A percentile compares a stretch with the other conserved stretches of the same genome.
phyloP scores from a whole-genome alignment of 2,329 filamentous ascomycete species.

The Pezicula neosporulosa region DNA sequence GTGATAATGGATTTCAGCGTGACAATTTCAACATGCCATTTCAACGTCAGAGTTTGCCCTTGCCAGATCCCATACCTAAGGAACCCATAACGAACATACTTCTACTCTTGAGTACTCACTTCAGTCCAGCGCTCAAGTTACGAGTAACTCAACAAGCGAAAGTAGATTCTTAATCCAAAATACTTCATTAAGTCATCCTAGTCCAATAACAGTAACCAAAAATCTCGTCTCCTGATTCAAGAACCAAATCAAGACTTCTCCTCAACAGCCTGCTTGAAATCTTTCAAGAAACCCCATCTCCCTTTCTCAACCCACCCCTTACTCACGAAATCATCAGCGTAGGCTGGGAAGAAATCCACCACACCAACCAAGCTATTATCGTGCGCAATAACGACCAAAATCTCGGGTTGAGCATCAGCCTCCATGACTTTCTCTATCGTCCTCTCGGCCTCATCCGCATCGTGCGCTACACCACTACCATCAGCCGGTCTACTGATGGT shows the following conservation, averaged over 20 bases:
- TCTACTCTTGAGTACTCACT: too few relatives aligned
- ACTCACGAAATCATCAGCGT: conserved; percentile 41
- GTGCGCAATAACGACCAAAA: conserved; percentile 45
- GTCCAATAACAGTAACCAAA: too few relatives aligned
- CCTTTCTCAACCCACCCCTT: conserved; percentile 42
- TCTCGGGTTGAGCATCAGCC: conserved; percentile 38
- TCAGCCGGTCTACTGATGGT: conserved; percentile 15
- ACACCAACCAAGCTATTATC: conserved; percentile 39
- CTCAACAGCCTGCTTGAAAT: conserved; percentile 40
- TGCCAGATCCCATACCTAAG: too few relatives aligned
- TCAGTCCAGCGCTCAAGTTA: too few relatives aligned
- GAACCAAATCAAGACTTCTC: not conserved
- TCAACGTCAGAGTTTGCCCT: too few relatives aligned
- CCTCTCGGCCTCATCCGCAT: conserved; percentile 29
- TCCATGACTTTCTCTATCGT: conserved; percentile 43
- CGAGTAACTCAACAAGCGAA: too few relatives aligned
- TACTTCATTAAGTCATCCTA: too few relatives aligned
- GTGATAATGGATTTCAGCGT: too few relatives aligned
- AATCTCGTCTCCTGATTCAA: too few relatives aligned
- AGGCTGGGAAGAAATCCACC: conserved; percentile 46
- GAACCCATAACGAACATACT: too few relatives aligned
- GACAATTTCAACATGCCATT: too few relatives aligned
- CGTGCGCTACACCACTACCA: conserved; percentile 12
- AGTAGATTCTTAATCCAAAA: too few relatives aligned
- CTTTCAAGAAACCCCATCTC: conserved; percentile 47